Conservation (phyloP, 306 rosid genomes). For the Dicorynia guianensis region DNA sequence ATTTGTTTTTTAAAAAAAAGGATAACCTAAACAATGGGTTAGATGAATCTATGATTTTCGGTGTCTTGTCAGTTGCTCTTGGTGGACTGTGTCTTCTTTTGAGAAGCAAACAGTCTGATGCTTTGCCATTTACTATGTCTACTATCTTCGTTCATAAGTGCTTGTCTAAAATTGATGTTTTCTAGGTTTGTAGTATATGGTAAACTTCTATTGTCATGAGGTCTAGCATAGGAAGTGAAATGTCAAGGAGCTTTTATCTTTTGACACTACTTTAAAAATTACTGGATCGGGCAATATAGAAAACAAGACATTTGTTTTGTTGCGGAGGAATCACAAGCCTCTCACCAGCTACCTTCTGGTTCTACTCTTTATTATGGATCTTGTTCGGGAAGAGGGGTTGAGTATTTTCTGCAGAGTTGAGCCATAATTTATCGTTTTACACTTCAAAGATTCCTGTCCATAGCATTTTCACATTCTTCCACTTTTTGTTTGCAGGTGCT, state of each 20-base stretch:
- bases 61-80: background rate
- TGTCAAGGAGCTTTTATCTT: conserved; percentile 19
- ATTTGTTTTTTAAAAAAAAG: conserved; percentile 15
- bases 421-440: conserved; percentile 22
- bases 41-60: background rate
- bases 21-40: conserved; percentile 7
- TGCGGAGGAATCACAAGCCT: conserved; percentile 20
- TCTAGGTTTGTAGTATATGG: background rate
- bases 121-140: conserved; percentile 14
- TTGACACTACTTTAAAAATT: background rate
- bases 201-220: conserved; percentile 4
- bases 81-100: conserved; percentile 29
- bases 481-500: conserved; percentile 69
- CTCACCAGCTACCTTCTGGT: conserved; percentile 24
- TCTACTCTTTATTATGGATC: conserved; percentile 19
- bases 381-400: conserved; percentile 6
- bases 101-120: conserved; percentile 15
- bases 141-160: background rate
- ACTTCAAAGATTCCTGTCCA: conserved; percentile 13
- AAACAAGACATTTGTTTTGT: conserved; percentile 18
- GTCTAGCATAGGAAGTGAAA: background rate
- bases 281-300: conserved; percentile 3
- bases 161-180: conserved; percentile 4
- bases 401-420: conserved; percentile 33
- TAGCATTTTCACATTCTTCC: conserved; percentile 36